Evolutionary conservation across 176 grass and related monocot genomes (phyloP), one percentile per base, ranked within the genome.

Genomic region (Elaeis guineensis): DNA sequence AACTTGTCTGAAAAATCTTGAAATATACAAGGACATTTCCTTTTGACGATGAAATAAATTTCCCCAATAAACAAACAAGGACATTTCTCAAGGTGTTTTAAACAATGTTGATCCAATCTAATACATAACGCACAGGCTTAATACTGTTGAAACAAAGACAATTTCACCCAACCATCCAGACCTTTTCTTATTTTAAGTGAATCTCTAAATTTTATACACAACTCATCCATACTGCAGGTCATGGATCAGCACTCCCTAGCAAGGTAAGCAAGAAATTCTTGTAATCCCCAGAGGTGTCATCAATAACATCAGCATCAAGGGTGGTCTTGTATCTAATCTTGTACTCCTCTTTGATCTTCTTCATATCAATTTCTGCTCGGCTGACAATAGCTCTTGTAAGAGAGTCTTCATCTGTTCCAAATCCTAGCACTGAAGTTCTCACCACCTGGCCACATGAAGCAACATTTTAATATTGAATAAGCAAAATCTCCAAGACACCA

Each of bases 331-430:
- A 90, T 61, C 67, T 86, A 6, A 5, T 77, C 62, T 70, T 84
- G 71, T 95, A 95, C 64, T 82, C 90, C 49, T 86, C 82, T 50
- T 90, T 87, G 39, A 95, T 81, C 59, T 83, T 83, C 59, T 79
- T 69, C 86, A 95, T 55, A 72, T 95, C 90, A 5, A 90, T 75
- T 78, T 95, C 86, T 1, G 86, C 77, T 17, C 90, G 74, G 7
- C 66, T 76, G 16, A 90, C 74, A 0, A 95, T 81, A 3, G 20
- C 86, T 64, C 90, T 86, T 0, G 80, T 95, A 26, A 95, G 90
- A 14, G 69, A 70, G 16, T 67, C 63, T 76, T 90, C 90, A 21
- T 95, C 86, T 2, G 90, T 95, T 57, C 86, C 90, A 4, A 95
- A 63, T 44, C 85, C 85, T 5, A 78, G 19, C 17, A 95, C 84